phyloP scores from a whole-genome alignment of 2,329 filamentous ascomycete species.

The Neurospora crassa region DNA sequence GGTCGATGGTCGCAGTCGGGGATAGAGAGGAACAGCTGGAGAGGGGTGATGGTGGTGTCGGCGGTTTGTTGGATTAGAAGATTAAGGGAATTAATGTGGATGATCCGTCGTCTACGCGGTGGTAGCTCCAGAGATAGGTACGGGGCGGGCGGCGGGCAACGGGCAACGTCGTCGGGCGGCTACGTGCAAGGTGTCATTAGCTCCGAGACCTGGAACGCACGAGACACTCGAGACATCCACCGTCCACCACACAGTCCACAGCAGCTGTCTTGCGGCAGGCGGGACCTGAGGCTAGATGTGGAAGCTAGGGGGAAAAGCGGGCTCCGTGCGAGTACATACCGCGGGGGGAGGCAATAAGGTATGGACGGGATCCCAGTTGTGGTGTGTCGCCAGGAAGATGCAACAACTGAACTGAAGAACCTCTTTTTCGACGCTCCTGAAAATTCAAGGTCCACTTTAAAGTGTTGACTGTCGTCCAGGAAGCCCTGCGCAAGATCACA shows the following conservation, averaged over 20 bases:
- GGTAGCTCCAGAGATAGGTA: background rate
- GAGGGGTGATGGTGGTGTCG: background rate
- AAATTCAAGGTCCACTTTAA: background rate
- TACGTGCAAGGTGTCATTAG: slow-evolving; percentile 1
- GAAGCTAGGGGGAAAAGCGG: background rate
- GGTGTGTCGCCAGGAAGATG: background rate
- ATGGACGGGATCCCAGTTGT: background rate
- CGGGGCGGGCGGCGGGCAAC: background rate
- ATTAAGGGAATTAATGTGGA: slow-evolving; percentile 1
- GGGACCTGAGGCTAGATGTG: background rate
- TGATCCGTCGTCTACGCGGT: background rate
- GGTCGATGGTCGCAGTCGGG: background rate
- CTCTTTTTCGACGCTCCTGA: background rate
- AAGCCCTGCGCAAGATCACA: background rate
- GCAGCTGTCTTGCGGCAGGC: background rate
- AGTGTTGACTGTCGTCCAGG: background rate
- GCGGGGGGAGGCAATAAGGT: background rate
- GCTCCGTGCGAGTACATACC: background rate
- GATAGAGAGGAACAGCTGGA: background rate
- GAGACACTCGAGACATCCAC: background rate
- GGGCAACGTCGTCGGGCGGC: background rate
- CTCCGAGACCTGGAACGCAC: background rate
- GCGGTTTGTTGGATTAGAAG: background rate
- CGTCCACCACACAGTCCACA: background rate
- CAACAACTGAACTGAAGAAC: background rate